Evolutionary conservation across 2,329 filamentous ascomycete genomes (phyloP), one percentile per base, ranked within the genome.

Genomic region (Uncinocarpus reesii): DNA sequence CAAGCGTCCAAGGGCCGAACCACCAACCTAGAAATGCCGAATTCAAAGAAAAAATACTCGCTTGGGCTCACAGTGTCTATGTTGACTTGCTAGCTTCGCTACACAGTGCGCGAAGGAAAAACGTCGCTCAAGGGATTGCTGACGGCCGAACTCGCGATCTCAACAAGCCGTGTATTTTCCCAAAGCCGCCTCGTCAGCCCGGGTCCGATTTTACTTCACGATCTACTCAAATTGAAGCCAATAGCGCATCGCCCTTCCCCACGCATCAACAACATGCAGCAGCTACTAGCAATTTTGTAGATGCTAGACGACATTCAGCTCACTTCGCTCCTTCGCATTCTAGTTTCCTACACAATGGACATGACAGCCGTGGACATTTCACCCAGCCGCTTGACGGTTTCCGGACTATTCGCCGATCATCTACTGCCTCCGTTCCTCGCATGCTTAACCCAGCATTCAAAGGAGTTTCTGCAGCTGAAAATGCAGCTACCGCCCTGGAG

Each of bases 11-110:
- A 6, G 53, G 59, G 15, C 46, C 55, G 2, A 50, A 50, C 44
- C 56, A 59, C 16, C 58, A 58, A 4, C 56, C 61, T n/a, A 60
- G 55, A 8, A 70, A 71, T 55, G 60, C 63, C 10, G 70, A 73
- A 49, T 86, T 86, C 59, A 81, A 79, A 54, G 83, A 87, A 54
- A 82, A 79, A 53, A 77, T 78, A 2, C 66, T 88, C 20, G 71
- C 76, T 11, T 81, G 80, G 67, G 84, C 84, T n/a, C 81, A 88
- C 61, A 74, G 74, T 55, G 76, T 81, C 26, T 89, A 89, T 63
- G 71, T 84, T 41, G 81, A 86, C 53, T 72, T 90, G 6, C 67
- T 89, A 2, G 68, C 78, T 7, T 79, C 78, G 54, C 70, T 85
- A 5, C 79, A 84, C 52, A 74, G 78, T 45, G 71, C 67, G 29